Conservation (phyloP, 176 grass and related monocot species). For the Hordeum marinum region DNA sequence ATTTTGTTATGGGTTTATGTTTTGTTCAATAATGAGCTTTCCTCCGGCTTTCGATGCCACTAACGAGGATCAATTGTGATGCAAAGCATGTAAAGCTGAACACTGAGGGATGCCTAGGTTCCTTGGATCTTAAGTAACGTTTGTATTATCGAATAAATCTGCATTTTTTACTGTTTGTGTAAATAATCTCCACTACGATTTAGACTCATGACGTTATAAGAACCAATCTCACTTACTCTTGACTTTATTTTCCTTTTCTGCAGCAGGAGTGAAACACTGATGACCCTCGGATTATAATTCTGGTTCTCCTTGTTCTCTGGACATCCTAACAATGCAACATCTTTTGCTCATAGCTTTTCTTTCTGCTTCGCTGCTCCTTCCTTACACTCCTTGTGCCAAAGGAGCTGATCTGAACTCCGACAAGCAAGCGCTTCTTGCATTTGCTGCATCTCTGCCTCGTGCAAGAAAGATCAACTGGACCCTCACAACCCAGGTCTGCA, state of each 20-base stretch:
- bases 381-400: constrained; percentile 33
- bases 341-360: constrained; percentile 23
- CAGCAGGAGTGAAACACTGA: constrained; percentile 34
- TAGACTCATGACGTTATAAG: neutral
- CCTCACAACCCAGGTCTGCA: constrained; percentile 52
- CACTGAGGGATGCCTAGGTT: neutral
- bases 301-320: constrained; percentile 13
- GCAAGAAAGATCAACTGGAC: constrained; percentile 86
- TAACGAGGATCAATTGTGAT: neutral
- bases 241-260: constrained; percentile 10
- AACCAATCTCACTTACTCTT: constrained; percentile 12
- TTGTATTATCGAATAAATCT: neutral
- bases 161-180: neutral
- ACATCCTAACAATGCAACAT: constrained; percentile 36
- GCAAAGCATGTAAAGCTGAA: neutral
- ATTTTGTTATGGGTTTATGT: constrained; percentile 19
- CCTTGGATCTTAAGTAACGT: neutral
- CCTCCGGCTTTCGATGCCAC: neutral
- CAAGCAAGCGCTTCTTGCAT: constrained; percentile 72
- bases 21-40: constrained; percentile 17
- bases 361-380: constrained; percentile 32
- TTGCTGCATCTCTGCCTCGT: constrained; percentile 66
- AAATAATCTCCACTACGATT: neutral
- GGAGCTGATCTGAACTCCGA: constrained; percentile 63
- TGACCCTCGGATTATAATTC: constrained; percentile 23